Evolutionary conservation across 306 rosid species (phyloP).

Genomic region (Rosa multiflora): DNA sequence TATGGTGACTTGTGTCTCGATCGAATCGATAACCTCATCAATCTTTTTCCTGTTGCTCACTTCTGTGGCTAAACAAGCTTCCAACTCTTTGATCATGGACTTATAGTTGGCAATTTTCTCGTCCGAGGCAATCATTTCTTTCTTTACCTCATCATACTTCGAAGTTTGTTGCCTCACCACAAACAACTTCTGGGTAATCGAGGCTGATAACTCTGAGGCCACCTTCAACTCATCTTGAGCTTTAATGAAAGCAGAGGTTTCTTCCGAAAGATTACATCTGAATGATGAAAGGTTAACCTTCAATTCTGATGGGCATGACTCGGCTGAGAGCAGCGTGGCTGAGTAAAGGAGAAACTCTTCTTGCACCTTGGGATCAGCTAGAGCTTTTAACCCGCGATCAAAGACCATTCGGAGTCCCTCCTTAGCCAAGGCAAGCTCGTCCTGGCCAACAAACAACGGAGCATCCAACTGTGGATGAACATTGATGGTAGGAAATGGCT

Average conservation of each 20-base stretch:
- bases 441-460: not conserved
- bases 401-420: not conserved
- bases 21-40: not conserved
- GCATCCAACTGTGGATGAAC: not conserved
- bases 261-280: not conserved
- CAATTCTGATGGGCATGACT: too few relatives aligned
- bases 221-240: not conserved
- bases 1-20: not conserved
- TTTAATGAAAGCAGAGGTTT: not conserved
- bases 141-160: not conserved
- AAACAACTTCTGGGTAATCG: not conserved
- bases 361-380: not conserved
- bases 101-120: not conserved
- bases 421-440: not conserved
- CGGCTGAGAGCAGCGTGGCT: too few relatives aligned
- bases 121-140: not conserved
- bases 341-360: too few relatives aligned
- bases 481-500: not conserved
- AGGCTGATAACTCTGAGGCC: not conserved
- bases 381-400: not conserved
- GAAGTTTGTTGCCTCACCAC: not conserved
- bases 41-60: not conserved
- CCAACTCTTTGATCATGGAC: constrained; percentile 2
- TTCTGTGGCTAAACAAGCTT: not conserved
- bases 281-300: not conserved